Conservation (phyloP, 192 early-diverging fungal species). For the Lobosporangium transversale region DNA sequence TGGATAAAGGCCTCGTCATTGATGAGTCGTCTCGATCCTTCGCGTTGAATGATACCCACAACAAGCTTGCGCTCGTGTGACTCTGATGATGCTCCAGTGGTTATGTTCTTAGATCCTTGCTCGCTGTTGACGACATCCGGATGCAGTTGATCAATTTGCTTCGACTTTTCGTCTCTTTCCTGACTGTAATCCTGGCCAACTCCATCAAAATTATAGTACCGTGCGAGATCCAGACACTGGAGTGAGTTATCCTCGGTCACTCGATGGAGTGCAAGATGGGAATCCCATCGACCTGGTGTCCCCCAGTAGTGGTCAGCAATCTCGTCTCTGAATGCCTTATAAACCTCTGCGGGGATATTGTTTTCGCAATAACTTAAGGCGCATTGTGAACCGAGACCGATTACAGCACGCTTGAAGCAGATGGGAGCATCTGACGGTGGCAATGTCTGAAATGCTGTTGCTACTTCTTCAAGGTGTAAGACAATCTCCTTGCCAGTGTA, state of each 20-base stretch:
- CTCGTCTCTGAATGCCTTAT: conserved; percentile 8
- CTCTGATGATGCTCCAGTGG: background rate
- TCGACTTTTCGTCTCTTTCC: background rate
- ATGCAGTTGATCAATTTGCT: background rate
- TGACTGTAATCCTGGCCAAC: background rate
- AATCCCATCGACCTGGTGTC: conserved; percentile 10
- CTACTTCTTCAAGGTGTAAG: conserved; percentile 10
- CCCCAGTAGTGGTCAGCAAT: conserved; percentile 18
- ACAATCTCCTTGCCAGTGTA: conserved; percentile 34
- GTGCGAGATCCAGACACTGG: conserved; percentile 20
- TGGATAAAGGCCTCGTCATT: background rate
- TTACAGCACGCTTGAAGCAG: conserved; percentile 35
- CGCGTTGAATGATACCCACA: conserved; percentile 4
- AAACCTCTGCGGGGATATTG: conserved; percentile 38
- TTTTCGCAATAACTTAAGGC: conserved; percentile 32
- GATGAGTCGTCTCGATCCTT: background rate
- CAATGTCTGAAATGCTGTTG: conserved; percentile 20
- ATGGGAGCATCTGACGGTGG: conserved; percentile 30
- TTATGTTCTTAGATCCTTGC: too few relatives aligned
- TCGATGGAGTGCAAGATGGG: background rate
- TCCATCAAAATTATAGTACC: conserved; percentile 33
- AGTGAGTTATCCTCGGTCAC: background rate
- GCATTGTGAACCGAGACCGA: conserved; percentile 46
- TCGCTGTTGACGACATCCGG: too few relatives aligned
- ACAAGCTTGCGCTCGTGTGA: background rate